A percentile compares a stretch with the other conserved stretches of the same genome.
These are phyloP conservation scores for Torulaspora maleeae DNA, from an alignment of 805 yeast genomes.

Conservation along the genomic window DNA sequence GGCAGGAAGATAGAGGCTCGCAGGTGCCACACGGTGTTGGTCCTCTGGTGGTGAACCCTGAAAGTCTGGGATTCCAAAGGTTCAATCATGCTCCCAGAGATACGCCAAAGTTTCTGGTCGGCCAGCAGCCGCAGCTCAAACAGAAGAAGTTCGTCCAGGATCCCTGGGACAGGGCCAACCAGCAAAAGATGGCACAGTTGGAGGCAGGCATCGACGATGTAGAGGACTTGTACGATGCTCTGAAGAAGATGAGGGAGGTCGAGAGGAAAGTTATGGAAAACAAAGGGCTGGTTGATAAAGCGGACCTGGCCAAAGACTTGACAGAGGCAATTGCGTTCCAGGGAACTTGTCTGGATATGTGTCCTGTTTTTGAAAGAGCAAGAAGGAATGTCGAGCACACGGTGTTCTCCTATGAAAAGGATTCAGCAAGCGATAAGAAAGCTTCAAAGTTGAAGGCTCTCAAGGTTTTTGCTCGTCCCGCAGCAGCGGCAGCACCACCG, in stretches of 20 bases:
- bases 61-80: conserved; percentile 20
- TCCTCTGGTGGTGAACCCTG: conserved; percentile 23
- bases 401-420: conserved; percentile 72
- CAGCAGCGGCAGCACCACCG: conserved; percentile 98
- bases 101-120: conserved; percentile 37
- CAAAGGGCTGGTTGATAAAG: conserved; percentile 80
- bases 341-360: conserved; percentile 91
- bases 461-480: conserved; percentile 93
- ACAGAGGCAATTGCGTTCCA: conserved; percentile 81
- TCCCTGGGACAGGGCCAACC: conserved; percentile 76
- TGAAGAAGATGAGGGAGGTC: conserved; percentile 64
- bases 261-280: conserved; percentile 79
- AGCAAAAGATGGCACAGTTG: conserved; percentile 49
- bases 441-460: conserved; percentile 63
- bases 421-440: conserved; percentile 47
- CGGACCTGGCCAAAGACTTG: conserved; percentile 74
- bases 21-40: no score
- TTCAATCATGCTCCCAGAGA: conserved; percentile 24
- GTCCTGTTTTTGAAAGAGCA: conserved; percentile 89
- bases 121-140: conserved; percentile 37
- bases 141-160: conserved; percentile 36
- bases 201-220: conserved; percentile 53
- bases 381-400: conserved; percentile 84
- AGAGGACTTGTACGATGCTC: conserved; percentile 68
- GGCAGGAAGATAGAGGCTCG: not conserved